These are phyloP conservation scores for Raphanus hybrid DNA, from an alignment of 441 rosid species.

Conservation along the genomic window DNA sequence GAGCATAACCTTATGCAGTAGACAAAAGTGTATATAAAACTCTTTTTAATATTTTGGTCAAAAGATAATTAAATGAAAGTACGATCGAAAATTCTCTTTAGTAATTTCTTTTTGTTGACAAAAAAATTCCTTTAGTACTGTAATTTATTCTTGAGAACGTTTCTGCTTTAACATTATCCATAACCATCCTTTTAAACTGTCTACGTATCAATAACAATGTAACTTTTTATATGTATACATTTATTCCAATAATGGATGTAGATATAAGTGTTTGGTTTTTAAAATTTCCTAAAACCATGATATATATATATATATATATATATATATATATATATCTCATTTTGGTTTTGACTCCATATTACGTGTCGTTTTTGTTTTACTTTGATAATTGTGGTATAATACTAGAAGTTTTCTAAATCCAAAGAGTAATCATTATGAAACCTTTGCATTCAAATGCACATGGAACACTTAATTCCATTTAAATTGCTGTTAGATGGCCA, in stretches of 20 bases:
- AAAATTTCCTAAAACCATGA: not conserved
- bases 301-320: too few species aligned
- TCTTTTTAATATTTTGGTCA: slow-evolving; percentile 23
- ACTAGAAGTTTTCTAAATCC: too few species aligned
- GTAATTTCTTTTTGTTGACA: slow-evolving; percentile 20
- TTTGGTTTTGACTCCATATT: too few species aligned
- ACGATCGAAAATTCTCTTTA: not conserved
- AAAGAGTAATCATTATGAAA: too few species aligned
- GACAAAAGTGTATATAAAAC: slow-evolving; percentile 31
- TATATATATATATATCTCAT: too few species aligned
- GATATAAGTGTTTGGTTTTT: not conserved
- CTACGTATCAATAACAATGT: not conserved
- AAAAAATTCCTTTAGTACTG: not conserved
- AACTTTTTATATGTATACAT: not conserved
- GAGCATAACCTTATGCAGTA: slow-evolving; percentile 23
- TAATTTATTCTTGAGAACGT: slow-evolving; percentile 28
- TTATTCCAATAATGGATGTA: not conserved
- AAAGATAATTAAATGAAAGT: slow-evolving; percentile 38
- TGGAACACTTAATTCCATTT: too few species aligned
- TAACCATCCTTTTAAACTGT: not conserved
- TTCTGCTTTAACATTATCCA: slow-evolving; percentile 15
- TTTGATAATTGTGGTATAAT: too few species aligned
- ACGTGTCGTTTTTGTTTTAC: too few species aligned
- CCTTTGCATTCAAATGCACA: too few species aligned
- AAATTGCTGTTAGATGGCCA: too few species aligned